Evolutionary conservation across 1,284 basidiomycete genomes (phyloP).

Genomic region (Ustanciosporium gigantosporum): DNA sequence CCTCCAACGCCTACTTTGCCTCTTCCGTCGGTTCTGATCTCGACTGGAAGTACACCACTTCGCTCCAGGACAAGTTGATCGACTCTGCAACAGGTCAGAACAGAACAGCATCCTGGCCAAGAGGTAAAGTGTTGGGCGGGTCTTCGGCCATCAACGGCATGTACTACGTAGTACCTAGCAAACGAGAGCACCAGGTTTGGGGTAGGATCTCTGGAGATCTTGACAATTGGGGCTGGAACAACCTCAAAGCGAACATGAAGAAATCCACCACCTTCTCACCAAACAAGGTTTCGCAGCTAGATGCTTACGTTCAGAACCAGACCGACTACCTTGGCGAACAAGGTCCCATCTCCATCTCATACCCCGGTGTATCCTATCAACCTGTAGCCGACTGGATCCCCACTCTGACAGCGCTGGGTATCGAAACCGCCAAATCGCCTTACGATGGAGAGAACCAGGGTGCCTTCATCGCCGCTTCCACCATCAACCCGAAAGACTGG

Average conservation of each 20-base stretch:
- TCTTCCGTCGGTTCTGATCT: conserved; percentile 26
- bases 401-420: conserved; percentile 18
- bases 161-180: conserved; percentile 57
- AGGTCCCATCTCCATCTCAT: conserved; percentile 44
- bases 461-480: conserved; percentile 41
- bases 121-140: conserved; percentile 64
- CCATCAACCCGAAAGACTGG: conserved; percentile 42
- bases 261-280: conserved; percentile 37
- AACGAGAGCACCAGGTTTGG: conserved; percentile 42
- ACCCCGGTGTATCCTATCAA: conserved; percentile 39
- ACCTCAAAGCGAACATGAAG: conserved; percentile 36
- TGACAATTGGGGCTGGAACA: conserved; percentile 44
- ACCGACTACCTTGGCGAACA: conserved; percentile 25
- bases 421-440: conserved; percentile 15
- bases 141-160: conserved; percentile 64
- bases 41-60: conserved; percentile 48
- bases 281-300: conserved; percentile 17
- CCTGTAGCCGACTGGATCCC: conserved; percentile 43
- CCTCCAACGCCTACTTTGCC: conserved; percentile 34
- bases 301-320: conserved; percentile 25
- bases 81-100: conserved; percentile 16
- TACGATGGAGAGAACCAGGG: conserved; percentile 49
- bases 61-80: conserved; percentile 11
- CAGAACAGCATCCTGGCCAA: conserved; percentile 48
- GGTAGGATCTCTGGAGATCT: conserved; percentile 31